Percentiles rank a stretch among this genome's conserved stretches.
Conservation (phyloP, 2,329 filamentous ascomycete genomes). For the Tolypocladium sp. region DNA sequence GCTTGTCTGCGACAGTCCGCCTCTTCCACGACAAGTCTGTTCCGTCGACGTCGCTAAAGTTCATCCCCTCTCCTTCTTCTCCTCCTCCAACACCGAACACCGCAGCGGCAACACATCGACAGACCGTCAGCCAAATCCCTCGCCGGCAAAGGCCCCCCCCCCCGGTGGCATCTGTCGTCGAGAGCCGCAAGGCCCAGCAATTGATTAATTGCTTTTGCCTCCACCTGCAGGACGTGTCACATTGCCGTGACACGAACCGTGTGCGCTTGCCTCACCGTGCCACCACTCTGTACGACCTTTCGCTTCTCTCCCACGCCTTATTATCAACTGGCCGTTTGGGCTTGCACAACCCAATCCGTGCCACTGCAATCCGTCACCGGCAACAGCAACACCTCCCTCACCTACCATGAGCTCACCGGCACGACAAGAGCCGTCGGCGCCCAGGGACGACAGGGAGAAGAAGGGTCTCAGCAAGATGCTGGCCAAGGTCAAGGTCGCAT, state of each 20-base stretch:
- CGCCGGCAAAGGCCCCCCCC: background rate
- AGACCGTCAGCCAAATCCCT: background rate
- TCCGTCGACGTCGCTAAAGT: background rate
- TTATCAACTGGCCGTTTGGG: background rate
- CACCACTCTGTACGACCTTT: background rate
- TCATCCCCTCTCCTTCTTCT: background rate
- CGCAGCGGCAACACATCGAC: background rate
- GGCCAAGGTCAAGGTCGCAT: constrained; percentile 39
- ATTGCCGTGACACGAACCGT: background rate
- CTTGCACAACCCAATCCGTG: background rate
- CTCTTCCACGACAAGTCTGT: background rate
- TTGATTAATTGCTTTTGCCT: background rate
- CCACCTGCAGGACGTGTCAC: background rate
- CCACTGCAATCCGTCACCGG: background rate
- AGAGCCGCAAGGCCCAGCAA: background rate
- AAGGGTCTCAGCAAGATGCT: constrained; percentile 39
- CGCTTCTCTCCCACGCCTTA: background rate
- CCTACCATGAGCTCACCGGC: constrained; percentile 33
- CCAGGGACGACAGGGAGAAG: constrained; percentile 29
- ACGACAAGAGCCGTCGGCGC: constrained; percentile 24
- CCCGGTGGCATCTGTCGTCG: background rate
- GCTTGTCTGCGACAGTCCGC: background rate
- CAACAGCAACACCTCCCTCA: background rate
- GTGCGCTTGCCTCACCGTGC: background rate
- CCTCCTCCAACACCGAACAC: background rate